These are phyloP conservation scores for Ustilago shanxiensis DNA, from an alignment of 1,284 basidiomycete species.

Conservation along the genomic window DNA sequence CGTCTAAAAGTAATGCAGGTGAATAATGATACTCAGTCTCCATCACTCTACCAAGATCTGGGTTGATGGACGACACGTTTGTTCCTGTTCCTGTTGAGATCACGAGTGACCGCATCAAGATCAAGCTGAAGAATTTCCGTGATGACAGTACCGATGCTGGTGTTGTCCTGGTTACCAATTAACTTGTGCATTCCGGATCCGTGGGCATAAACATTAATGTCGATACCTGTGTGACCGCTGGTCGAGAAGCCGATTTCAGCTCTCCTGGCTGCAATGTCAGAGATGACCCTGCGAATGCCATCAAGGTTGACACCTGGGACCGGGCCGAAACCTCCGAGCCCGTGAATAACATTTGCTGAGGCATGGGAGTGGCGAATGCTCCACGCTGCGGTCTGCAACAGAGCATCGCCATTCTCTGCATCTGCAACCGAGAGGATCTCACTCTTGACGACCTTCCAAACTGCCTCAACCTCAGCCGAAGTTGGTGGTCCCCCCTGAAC, in stretches of 20 bases:
- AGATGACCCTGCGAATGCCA: slow-evolving; percentile 44
- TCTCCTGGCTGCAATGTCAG: slow-evolving; percentile 56
- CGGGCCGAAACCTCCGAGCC: slow-evolving; percentile 10
- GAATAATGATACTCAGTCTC: too few species aligned
- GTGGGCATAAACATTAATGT: slow-evolving; percentile 71
- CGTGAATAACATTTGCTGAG: slow-evolving; percentile 1
- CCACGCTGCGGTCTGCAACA: background rate
- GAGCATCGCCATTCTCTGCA: background rate
- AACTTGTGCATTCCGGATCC: slow-evolving; percentile 60
- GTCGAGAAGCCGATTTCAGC: slow-evolving; percentile 71
- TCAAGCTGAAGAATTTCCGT: slow-evolving; percentile 53
- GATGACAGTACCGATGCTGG: slow-evolving; percentile 65
- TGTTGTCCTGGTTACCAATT: slow-evolving; percentile 71
- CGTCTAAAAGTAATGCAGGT: too few species aligned
- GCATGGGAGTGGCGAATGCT: slow-evolving; percentile 3
- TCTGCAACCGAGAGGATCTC: slow-evolving; percentile 21
- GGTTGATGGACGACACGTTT: too few species aligned
- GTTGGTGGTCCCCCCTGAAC: slow-evolving; percentile 42
- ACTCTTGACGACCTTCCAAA: slow-evolving; percentile 49
- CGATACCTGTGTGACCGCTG: slow-evolving; percentile 71
- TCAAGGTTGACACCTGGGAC: slow-evolving; percentile 46
- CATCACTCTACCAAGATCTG: too few species aligned
- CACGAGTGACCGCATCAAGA: slow-evolving; percentile 53
- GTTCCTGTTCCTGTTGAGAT: slow-evolving; percentile 35
- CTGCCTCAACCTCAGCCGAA: slow-evolving; percentile 59